Percentiles rank a stretch among this genome's conserved stretches.
These are phyloP conservation scores for Aureobasidium uvarum DNA, from an alignment of 2,329 filamentous ascomycete genomes.

Conservation along the genomic window DNA sequence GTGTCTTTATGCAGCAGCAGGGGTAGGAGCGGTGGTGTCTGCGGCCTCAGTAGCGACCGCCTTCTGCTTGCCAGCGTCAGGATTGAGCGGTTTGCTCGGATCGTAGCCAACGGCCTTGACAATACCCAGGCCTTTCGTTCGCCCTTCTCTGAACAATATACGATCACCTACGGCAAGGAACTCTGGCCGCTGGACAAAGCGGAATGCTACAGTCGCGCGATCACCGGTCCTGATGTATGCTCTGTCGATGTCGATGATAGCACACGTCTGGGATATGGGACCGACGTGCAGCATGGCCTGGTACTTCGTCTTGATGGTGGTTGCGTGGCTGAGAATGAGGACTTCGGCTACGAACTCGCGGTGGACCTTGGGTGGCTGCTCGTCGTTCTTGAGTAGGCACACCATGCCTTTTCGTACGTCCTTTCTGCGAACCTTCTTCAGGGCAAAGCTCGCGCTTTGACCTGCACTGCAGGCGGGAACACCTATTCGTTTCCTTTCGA, in stretches of 20 bases:
- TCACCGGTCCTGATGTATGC: conserved; percentile 93
- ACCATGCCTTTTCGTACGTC: conserved; percentile 99
- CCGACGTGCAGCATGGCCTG: conserved; percentile 98
- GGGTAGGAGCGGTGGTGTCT: neutral
- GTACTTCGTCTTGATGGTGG: conserved; percentile 94
- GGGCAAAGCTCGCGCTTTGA: conserved; percentile 86
- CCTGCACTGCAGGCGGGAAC: conserved; percentile 87
- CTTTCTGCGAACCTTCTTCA: conserved; percentile 82
- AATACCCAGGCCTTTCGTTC: conserved; percentile 93
- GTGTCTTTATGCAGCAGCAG: neutral
- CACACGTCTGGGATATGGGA: conserved; percentile 89
- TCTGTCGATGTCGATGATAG: conserved; percentile 97
- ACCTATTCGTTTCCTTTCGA: conserved; percentile 88
- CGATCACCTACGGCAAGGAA: conserved; percentile 86
- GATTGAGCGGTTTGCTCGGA: conserved; percentile 51
- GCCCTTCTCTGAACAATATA: conserved; percentile 87
- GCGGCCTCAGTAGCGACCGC: neutral
- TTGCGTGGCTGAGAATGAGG: conserved; percentile 90
- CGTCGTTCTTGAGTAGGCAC: conserved; percentile 72
- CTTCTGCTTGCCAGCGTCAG: conserved; percentile 36
- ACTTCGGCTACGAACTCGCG: conserved; percentile 66
- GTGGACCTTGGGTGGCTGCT: conserved; percentile 55
- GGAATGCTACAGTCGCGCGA: conserved; percentile 89
- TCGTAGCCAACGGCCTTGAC: conserved; percentile 92
- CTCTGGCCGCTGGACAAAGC: conserved; percentile 90